Percentiles rank a stretch among this genome's conserved stretches.
These are phyloP conservation scores for Pseudonitzschia pungens DNA, from an alignment of 108 stramenopile species.

Conservation along the genomic window DNA sequence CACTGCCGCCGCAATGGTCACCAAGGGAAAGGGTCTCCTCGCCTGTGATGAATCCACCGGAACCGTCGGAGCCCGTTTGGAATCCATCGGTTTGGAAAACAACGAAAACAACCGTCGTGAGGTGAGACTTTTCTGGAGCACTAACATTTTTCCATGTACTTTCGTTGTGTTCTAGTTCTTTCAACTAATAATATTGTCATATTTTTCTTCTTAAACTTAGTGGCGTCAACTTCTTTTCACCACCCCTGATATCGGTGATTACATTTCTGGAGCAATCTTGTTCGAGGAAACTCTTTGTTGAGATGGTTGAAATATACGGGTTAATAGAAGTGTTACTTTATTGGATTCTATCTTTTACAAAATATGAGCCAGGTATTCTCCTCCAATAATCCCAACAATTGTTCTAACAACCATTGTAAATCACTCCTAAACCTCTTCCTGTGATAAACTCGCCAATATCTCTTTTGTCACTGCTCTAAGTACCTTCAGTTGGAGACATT, in stretches of 20 bases:
- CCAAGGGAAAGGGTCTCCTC: slow-evolving; percentile 15
- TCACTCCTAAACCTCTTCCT: too few relatives aligned
- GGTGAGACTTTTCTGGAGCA: not conserved
- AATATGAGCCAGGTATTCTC: too few relatives aligned
- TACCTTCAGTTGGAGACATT: too few relatives aligned
- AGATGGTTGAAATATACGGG: too few relatives aligned
- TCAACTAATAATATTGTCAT: not conserved
- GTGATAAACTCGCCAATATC: too few relatives aligned
- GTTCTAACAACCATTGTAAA: too few relatives aligned
- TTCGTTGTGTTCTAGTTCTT: not conserved
- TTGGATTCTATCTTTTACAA: too few relatives aligned
- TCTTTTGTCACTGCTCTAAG: too few relatives aligned
- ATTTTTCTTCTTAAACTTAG: not conserved
- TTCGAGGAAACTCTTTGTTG: slow-evolving; percentile 22
- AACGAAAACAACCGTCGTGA: slow-evolving; percentile 22
- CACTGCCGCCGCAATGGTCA: slow-evolving; percentile 13
- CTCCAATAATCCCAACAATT: too few relatives aligned
- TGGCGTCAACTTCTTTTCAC: slow-evolving; percentile 24
- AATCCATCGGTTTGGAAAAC: slow-evolving; percentile 20
- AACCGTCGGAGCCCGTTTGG: slow-evolving; percentile 18
- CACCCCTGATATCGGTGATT: slow-evolving; percentile 12
- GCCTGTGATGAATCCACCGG: slow-evolving; percentile 21
- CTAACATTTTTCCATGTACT: not conserved
- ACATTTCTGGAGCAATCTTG: slow-evolving; percentile 22
- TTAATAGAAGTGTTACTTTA: too few relatives aligned